phyloP scores from a whole-genome alignment of 179 eudicot species.

The Carnegiea gigantea region DNA sequence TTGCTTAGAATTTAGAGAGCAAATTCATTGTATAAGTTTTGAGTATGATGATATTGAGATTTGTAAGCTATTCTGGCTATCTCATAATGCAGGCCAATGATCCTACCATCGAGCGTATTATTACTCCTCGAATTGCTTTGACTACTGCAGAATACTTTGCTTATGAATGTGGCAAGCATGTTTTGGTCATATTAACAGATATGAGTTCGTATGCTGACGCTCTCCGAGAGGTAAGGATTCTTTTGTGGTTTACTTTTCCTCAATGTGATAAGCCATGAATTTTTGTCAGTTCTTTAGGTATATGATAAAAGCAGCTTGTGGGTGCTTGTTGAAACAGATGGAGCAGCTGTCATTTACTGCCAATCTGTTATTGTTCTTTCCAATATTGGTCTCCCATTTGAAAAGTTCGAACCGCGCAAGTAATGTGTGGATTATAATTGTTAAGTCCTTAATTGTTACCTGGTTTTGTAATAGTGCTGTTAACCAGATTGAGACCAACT shows the following conservation, averaged over 20 bases:
- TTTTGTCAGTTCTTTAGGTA: neutral
- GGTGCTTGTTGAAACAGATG: neutral
- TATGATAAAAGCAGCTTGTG: neutral
- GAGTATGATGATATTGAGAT: neutral
- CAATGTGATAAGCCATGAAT: neutral
- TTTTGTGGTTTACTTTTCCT: neutral
- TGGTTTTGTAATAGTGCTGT: neutral
- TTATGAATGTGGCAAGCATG: conserved; percentile 99
- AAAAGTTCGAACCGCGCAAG: too few species aligned
- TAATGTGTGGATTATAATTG: too few species aligned
- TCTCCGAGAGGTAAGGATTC: conserved; percentile 86
- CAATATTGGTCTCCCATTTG: too few species aligned
- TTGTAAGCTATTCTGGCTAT: neutral
- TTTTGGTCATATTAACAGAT: conserved; percentile 93
- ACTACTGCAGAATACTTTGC: conserved; percentile 98
- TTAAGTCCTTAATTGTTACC: too few species aligned
- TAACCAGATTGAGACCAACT: neutral
- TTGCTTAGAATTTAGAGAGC: neutral
- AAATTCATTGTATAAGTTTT: neutral
- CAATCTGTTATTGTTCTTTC: neutral
- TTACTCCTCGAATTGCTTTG: conserved; percentile 98
- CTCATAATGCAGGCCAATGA: conserved; percentile 74
- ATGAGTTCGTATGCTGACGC: conserved; percentile 99
- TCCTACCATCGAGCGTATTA: conserved; percentile 98
- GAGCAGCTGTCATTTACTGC: too few species aligned